Base-by-base conservation (phyloP, 2,329 filamentous ascomycete genomes). In the Geosmithia morbida region DNA sequence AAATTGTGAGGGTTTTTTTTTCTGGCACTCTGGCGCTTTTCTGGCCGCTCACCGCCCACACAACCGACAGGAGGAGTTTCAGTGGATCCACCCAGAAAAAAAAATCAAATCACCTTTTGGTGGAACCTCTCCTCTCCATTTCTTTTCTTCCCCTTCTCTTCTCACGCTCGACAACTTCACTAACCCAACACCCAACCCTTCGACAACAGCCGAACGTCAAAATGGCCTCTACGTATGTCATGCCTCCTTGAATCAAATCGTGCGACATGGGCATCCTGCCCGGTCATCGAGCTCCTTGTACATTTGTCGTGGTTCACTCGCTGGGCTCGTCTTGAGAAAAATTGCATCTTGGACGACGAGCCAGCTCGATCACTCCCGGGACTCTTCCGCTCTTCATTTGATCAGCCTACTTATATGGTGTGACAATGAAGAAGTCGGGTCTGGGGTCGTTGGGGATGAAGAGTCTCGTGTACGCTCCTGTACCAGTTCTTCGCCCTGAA, bases 261-360 rank as follows among this genome's bases (percentile, higher is more conserved):
- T 59, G 63, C 50, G 52, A 55, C 51, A 61, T 58, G 57, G 61
- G 56, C 51, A 52, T 55, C 11, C 3, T 57, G 62, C 67, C 72
- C 68, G 71, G 71, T 71, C 64, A 11, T 69, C 72, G 68, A 70
- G 56, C 17, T 53, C 62, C 63, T 70, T 68, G 71, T 69, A 79
- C 81, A 84, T 87, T 45, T 86, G 83, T 85, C 77, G 79, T 78
- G 75, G 84, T 87, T 87, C 81, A 84, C 80, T 87, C 79, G 81
- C 84, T 87, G 81, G 81, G 75, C 65, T 63, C 57, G 54, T 56
- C 48, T 66, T 65, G 18, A 20, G 51, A 47, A 51, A 48, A 57
- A 54, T 56, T 51, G 52, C 33, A 37, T 13, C 3, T 37, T 11
- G 6, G 33, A 16, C 3, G 55, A 50, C 57, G 63, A 66, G 74